These are phyloP conservation scores for Diplodia mutila DNA, from an alignment of 2,329 filamentous ascomycete genomes.

Conservation along the genomic window DNA sequence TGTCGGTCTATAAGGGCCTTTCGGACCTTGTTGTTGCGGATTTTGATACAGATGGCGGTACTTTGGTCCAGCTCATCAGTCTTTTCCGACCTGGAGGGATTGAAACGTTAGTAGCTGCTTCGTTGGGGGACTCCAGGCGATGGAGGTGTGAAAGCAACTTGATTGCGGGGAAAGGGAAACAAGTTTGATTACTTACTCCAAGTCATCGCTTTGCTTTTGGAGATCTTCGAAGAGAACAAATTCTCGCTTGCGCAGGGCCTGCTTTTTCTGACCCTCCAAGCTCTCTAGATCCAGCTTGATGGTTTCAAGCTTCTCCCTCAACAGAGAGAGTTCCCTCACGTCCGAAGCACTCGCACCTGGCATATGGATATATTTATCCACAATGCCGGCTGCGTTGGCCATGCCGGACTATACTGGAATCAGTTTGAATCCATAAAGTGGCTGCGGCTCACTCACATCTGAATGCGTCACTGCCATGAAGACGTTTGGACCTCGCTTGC, in stretches of 20 bases:
- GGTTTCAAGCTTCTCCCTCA: not conserved
- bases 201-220: not conserved
- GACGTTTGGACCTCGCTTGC: conserved; percentile 30
- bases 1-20: not conserved
- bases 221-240: not conserved
- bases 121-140: no score
- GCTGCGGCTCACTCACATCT: conserved; percentile 24
- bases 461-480: conserved; percentile 32
- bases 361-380: not conserved
- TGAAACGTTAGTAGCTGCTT: no score
- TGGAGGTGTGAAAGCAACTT: no score
- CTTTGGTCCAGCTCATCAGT: no score
- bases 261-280: not conserved
- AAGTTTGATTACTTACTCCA: not conserved
- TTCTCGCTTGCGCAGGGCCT: not conserved
- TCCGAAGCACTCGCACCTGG: not conserved
- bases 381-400: not conserved
- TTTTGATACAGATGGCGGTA: not conserved
- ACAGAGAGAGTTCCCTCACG: not conserved
- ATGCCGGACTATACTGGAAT: not conserved
- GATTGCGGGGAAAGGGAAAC: not conserved
- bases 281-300: not conserved
- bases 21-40: conserved; percentile 29
- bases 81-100: not conserved
- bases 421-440: not conserved